A percentile compares a stretch with the other conserved stretches of the same genome.
These are phyloP conservation scores for Iberis pinnata DNA, from an alignment of 345 rosid species.

Conservation along the genomic window DNA sequence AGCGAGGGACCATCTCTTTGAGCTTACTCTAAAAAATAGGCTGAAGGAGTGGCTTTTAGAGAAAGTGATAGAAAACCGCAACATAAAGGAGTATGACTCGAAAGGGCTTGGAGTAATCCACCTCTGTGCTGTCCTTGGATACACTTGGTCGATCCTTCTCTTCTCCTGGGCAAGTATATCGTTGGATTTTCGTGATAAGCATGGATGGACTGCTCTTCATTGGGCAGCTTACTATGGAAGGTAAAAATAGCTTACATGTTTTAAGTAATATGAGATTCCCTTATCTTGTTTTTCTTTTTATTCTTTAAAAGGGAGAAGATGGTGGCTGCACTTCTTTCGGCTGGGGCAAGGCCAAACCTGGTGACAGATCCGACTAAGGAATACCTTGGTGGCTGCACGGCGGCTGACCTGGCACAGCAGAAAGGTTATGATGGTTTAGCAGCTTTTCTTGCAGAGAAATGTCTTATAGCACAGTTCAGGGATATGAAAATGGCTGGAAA, in stretches of 20 bases:
- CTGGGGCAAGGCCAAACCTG: conserved; percentile 77
- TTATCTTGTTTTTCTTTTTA: conserved; percentile 11
- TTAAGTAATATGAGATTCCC: neutral
- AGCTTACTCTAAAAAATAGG: conserved; percentile 63
- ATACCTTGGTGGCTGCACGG: conserved; percentile 65
- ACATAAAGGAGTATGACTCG: conserved; percentile 49
- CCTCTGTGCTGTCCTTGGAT: conserved; percentile 81
- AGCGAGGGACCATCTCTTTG: conserved; percentile 62
- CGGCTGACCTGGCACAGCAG: conserved; percentile 79
- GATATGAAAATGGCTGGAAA: conserved; percentile 93
- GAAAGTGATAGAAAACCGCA: conserved; percentile 59
- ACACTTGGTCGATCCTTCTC: conserved; percentile 72
- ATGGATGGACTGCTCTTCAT: conserved; percentile 98
- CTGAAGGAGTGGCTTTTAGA: conserved; percentile 86
- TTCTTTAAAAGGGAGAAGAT: conserved; percentile 61
- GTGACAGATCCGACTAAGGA: conserved; percentile 77
- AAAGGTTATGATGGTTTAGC: conserved; percentile 78
- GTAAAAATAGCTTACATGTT: conserved; percentile 29
- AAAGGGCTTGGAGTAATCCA: conserved; percentile 88
- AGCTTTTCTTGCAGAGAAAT: conserved; percentile 81
- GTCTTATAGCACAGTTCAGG: conserved; percentile 66
- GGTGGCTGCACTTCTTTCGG: conserved; percentile 85
- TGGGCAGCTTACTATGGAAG: conserved; percentile 94
- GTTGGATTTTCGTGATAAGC: conserved; percentile 74
- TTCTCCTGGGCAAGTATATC: conserved; percentile 75